Evolutionary conservation across 139 green algal genomes (phyloP), one percentile per base, ranked within the genome.

Genomic region (Asterochloris sp.): DNA sequence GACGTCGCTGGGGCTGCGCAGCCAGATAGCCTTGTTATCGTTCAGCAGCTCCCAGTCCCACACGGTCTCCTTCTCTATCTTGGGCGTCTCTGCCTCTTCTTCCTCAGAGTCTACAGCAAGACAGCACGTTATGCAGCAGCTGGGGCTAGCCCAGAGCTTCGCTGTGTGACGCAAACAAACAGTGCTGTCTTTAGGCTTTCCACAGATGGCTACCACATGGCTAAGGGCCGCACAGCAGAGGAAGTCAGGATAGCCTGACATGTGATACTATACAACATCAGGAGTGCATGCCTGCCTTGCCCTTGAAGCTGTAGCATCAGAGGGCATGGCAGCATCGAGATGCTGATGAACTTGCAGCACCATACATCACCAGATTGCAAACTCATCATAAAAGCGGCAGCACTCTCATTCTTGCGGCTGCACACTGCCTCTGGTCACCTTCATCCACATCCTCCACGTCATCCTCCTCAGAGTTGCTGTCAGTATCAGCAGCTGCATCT

Each of bases 1-100:
- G 11, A 99, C 91, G 19, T 99, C 95, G 47, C 84, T 89, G 28
- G 96, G 89, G 68, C 85, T 90, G 69, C 97, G 92, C 83, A 99
- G 90, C 97, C 97, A 99, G 82, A 99, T 93, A 26, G 97, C 94
- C 90, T 98, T 97, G 83, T 91, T 90, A 82, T 98, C 94, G 83
- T 99, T 99, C 24, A 99, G 90, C 67, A 96, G 87, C 71, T 99
- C 92, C 97, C 97, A 99, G 81, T 97, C 94, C 28, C 87, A 90
- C 2, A 91, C 89, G 19, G 92, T 97, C 87, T 98, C 92, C 78
- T 89, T 95, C 69, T 91, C 93, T 38, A 92, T 97, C 80, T 90
- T 94, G 60, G 90, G 88, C 78, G 90, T 77, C 60, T 87, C 88
- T 63, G 89, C 83, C 75, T 91, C 87, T 0, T 93, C 92, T 69